Conservation (phyloP, 495 filamentous ascomycete genomes). For the Cercophora samala region DNA sequence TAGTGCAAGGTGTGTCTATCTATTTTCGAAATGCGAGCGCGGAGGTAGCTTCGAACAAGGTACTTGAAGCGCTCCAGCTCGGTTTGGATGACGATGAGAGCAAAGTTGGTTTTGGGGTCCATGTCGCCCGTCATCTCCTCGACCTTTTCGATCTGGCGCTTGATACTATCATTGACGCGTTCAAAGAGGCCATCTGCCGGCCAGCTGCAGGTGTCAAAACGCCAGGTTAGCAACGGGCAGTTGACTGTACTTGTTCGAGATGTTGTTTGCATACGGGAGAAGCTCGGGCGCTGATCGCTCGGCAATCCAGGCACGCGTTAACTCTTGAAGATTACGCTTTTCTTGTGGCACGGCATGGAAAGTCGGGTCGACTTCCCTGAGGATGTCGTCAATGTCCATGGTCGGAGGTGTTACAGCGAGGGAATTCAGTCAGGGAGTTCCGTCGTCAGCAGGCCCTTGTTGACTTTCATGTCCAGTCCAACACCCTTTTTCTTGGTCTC, state of each 20-base stretch:
- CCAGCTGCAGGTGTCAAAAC: conserved; percentile 40
- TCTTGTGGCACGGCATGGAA: conserved; percentile 53
- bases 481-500: not conserved
- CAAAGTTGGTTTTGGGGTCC: conserved; percentile 85
- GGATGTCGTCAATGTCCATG: conserved; percentile 91
- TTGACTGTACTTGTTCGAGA: not conserved
- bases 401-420: not conserved
- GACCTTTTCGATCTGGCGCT: conserved; percentile 63
- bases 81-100: conserved; percentile 91
- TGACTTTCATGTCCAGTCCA: not conserved
- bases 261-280: conserved; percentile 40
- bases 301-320: conserved; percentile 89
- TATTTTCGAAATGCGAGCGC: conserved; percentile 85
- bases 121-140: conserved; percentile 74
- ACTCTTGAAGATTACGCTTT: conserved; percentile 76
- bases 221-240: conserved; percentile 15
- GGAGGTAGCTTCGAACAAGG: conserved; percentile 76
- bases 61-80: conserved; percentile 93
- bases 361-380: conserved; percentile 70
- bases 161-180: conserved; percentile 72
- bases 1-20: conserved; percentile 65
- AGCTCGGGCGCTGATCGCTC: conserved; percentile 88
- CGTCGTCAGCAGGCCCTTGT: not conserved
- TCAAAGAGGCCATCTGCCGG: conserved; percentile 55
- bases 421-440: not conserved